Evolutionary conservation across 352 stramenopile species (phyloP).

Genomic region (Vaucheria bursata): DNA sequence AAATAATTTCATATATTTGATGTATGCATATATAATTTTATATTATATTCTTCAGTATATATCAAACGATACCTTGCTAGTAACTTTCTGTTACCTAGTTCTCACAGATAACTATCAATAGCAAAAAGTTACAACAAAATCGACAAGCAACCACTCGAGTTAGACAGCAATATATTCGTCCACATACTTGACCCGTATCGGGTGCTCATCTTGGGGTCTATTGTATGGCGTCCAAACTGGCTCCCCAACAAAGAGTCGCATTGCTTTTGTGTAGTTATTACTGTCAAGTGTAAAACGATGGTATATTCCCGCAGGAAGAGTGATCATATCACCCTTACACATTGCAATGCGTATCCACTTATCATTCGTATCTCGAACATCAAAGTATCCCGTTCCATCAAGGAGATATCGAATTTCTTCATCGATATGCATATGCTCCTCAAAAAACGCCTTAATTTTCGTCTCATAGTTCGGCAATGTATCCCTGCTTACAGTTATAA

Average conservation of each 20-base stretch:
- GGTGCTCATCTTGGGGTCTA: slow-evolving; percentile 48
- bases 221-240: slow-evolving; percentile 53
- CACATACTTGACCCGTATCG: slow-evolving; percentile 31
- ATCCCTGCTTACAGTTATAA: slow-evolving; percentile 50
- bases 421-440: slow-evolving; percentile 56
- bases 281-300: slow-evolving; percentile 55
- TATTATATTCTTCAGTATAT: too few species aligned
- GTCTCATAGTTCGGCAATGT: slow-evolving; percentile 54
- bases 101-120: too few species aligned
- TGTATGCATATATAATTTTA: too few species aligned
- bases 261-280: slow-evolving; percentile 56
- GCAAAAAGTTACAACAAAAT: too few species aligned
- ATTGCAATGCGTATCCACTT: slow-evolving; percentile 54
- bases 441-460: slow-evolving; percentile 57
- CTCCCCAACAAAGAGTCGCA: slow-evolving; percentile 54
- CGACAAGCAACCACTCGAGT: too few species aligned
- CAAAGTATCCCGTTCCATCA: slow-evolving; percentile 47
- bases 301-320: slow-evolving; percentile 56
- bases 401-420: slow-evolving; percentile 57
- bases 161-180: slow-evolving; percentile 7
- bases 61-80: too few species aligned
- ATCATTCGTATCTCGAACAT: slow-evolving; percentile 25
- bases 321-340: slow-evolving; percentile 55
- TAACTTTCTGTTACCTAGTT: too few species aligned
- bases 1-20: too few species aligned